Percentiles rank a stretch among this genome's conserved stretches.
phyloP scores from a whole-genome alignment of 2,329 filamentous ascomycete genomes.

The Exophiala sp. region DNA sequence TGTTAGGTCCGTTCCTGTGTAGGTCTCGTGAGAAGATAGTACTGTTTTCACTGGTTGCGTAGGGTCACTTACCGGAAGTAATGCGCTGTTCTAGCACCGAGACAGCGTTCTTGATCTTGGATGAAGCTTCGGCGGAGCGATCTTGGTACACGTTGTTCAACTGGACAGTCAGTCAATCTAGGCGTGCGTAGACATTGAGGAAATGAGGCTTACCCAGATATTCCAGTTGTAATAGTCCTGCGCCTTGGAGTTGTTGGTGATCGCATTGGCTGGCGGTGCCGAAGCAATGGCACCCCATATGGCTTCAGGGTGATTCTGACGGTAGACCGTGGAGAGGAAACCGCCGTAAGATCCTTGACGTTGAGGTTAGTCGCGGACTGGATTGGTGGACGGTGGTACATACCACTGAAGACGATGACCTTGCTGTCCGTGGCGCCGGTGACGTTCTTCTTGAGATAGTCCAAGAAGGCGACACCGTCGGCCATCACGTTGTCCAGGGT shows the following conservation, averaged over 20 bases:
- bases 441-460: conserved; percentile 3
- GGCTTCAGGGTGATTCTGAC: not conserved
- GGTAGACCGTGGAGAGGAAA: conserved; percentile 3
- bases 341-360: conserved; percentile 4
- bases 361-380: not conserved
- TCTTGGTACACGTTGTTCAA: conserved; percentile 6
- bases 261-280: not conserved
- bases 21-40: not conserved
- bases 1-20: not conserved
- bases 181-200: not conserved
- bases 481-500: conserved; percentile 6
- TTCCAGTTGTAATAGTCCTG: not conserved
- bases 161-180: not conserved
- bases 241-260: not conserved
- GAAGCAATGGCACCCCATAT: conserved; percentile 4
- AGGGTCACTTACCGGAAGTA: not conserved
- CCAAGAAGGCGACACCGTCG: conserved; percentile 1
- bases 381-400: not conserved
- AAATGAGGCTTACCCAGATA: not conserved
- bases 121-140: not conserved
- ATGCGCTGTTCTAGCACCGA: not conserved
- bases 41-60: too few species aligned
- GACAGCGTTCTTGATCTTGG: conserved; percentile 7
- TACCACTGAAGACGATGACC: conserved; percentile 5
- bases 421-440: conserved; percentile 3